Conservation (phyloP, 2,329 filamentous ascomycete species). For the Alternaria sp. region DNA sequence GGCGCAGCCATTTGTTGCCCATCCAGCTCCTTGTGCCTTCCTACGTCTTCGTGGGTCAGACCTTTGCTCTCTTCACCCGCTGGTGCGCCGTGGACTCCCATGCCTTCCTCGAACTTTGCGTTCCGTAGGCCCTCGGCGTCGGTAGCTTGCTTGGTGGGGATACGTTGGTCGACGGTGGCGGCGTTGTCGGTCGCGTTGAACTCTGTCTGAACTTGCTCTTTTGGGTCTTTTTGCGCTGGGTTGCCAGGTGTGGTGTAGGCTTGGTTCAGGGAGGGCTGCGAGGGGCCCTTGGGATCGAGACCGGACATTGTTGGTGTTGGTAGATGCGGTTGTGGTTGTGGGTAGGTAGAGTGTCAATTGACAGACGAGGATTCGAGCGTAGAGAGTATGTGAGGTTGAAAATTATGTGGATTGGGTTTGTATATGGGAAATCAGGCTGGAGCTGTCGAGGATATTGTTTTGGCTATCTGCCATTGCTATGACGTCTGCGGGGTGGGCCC, state of each 20-base stretch:
- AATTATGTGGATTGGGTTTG: neutral
- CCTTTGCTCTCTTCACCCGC: constrained; percentile 53
- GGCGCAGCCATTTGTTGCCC: constrained; percentile 57
- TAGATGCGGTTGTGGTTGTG: neutral
- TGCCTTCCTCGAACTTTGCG: constrained; percentile 30
- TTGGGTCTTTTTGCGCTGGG: constrained; percentile 50
- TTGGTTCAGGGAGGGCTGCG: constrained; percentile 53
- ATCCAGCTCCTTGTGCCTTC: constrained; percentile 55
- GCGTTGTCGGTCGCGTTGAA: constrained; percentile 45
- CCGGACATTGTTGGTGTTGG: constrained; percentile 41
- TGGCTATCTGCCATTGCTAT: constrained; percentile 20
- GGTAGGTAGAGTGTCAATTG: neutral
- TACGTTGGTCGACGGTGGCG: constrained; percentile 42
- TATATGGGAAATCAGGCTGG: constrained; percentile 4
- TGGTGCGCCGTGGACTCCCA: constrained; percentile 53
- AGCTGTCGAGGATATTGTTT: constrained; percentile 1
- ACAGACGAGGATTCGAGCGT: neutral
- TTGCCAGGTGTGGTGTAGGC: constrained; percentile 57
- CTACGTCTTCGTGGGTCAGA: constrained; percentile 49
- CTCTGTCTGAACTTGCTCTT: constrained; percentile 44
- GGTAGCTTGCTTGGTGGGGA: constrained; percentile 47
- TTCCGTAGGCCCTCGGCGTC: constrained; percentile 49
- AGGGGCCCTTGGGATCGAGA: constrained; percentile 50
- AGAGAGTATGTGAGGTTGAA: neutral
- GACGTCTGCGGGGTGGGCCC: constrained; percentile 40